Percentiles rank a stretch among this genome's conserved stretches.
phyloP scores from a whole-genome alignment of 2,329 filamentous ascomycete species.

The Sordariomycetes sp. region DNA sequence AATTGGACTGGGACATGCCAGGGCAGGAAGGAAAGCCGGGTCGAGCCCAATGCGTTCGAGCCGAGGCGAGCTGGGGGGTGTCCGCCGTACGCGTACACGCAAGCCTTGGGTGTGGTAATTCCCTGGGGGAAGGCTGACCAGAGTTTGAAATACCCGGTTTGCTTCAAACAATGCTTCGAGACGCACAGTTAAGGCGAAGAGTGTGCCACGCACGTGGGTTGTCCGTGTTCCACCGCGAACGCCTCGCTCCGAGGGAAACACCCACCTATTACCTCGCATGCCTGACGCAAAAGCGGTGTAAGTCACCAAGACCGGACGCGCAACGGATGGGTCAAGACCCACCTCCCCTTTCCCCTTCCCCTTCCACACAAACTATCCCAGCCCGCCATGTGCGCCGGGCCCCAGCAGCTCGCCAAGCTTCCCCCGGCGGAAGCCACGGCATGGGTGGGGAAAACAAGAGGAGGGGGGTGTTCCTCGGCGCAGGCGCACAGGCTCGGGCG shows the following conservation, averaged over 20 bases:
- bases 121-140: too few relatives aligned
- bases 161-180: too few relatives aligned
- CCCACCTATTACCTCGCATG: background rate
- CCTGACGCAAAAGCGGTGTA: background rate
- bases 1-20: background rate
- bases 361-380: background rate
- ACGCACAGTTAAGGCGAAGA: too few relatives aligned
- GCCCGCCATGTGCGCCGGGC: background rate
- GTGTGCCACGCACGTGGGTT: too few relatives aligned
- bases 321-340: background rate
- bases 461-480: background rate
- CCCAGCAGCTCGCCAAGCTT: too few relatives aligned
- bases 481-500: background rate
- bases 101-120: background rate
- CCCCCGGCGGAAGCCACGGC: too few relatives aligned
- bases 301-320: background rate
- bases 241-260: background rate
- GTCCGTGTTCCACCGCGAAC: background rate
- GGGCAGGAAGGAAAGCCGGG: background rate
- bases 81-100: background rate
- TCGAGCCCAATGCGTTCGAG: background rate
- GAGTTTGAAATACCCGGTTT: too few relatives aligned
- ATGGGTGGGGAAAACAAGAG: background rate
- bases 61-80: background rate
- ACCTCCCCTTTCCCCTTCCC: background rate